Base-by-base conservation (phyloP, 2,329 filamentous ascomycete genomes). In the Fusarium sp. region DNA sequence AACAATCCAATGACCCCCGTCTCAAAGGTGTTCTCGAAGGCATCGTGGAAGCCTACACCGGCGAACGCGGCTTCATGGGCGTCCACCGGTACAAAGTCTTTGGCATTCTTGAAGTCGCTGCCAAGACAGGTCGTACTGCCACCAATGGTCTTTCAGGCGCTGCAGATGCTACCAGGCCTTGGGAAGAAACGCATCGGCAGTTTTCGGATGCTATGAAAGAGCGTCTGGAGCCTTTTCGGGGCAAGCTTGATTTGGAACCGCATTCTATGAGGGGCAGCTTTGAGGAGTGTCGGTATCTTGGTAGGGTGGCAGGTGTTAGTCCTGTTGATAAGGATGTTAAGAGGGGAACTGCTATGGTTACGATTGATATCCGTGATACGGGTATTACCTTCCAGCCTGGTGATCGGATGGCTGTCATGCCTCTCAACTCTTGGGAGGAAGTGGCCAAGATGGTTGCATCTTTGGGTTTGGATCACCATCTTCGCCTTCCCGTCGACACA, bases 1-100 rank as follows among this genome's bases (percentile, higher is more conserved):
- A 81, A n/a, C 70, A 82, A 45, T 86, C 84, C 0, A 82, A 82
- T 0, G 85, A 87, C 54, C 79, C 82, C 0, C 78, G 84, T 13
- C 77, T 87, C 1, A 84, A 85, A 73, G 86, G 86, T 5, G 84
- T 87, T 1, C 65, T 87, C 2, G 85, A 87, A 60, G 85, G 85
- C 0, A 86, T 87, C 4, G 81, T 87, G 2, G 86, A 87, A 70
- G 84, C 85, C 0, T 88, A 87, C 65, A 83, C 84, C 0, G 86
- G 85, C 1, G 85, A 87, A 67, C 79, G 85, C 22, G 85, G 86
- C 1, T 87, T 87, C 71, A 86, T 87, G 85, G 85, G 86, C 7
- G 83, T 82, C 0, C 85, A 88, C 69, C 77, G 85, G n/a, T 87
- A 87, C 74, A 87, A 87, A 70, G 85, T 87, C 7, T 87, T 86